These are phyloP conservation scores for Xylogone sp. DNA, from an alignment of 2,329 filamentous ascomycete genomes.

Conservation along the genomic window DNA sequence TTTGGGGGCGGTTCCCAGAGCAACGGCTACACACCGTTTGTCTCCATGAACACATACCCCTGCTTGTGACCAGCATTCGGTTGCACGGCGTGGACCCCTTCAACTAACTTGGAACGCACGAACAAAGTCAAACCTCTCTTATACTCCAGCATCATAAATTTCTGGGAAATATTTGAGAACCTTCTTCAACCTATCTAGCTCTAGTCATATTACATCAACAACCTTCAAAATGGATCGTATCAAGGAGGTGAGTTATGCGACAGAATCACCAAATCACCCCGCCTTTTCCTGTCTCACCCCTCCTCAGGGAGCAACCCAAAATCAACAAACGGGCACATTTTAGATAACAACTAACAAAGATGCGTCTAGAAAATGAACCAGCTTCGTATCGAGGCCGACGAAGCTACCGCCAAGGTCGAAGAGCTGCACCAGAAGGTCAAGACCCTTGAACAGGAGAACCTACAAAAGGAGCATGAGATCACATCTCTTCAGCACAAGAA, in stretches of 20 bases:
- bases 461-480: constrained; percentile 97
- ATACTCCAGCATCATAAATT: neutral
- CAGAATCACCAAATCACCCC: constrained; percentile 22
- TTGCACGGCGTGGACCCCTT: neutral
- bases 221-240: constrained; percentile 74
- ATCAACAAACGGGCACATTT: constrained; percentile 7
- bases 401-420: constrained; percentile 75
- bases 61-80: neutral
- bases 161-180: neutral
- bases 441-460: constrained; percentile 87
- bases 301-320: constrained; percentile 2
- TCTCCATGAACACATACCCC: neutral
- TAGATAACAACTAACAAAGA: neutral
- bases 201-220: constrained; percentile 5
- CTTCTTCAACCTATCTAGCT: neutral
- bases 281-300: constrained; percentile 21
- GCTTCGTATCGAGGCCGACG: constrained; percentile 91
- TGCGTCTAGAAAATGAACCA: constrained; percentile 83
- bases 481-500: constrained; percentile 96
- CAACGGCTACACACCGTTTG: constrained; percentile 4
- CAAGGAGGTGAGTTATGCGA: constrained; percentile 67
- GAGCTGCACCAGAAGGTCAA: constrained; percentile 88
- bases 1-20: constrained; percentile 11
- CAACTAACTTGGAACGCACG: neutral
- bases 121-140: neutral